A percentile compares a stretch with the other conserved stretches of the same genome.
Evolutionary conservation across 176 grass and related monocot species (phyloP).

Genomic region (bread wheat (Triticum aestivum)): DNA sequence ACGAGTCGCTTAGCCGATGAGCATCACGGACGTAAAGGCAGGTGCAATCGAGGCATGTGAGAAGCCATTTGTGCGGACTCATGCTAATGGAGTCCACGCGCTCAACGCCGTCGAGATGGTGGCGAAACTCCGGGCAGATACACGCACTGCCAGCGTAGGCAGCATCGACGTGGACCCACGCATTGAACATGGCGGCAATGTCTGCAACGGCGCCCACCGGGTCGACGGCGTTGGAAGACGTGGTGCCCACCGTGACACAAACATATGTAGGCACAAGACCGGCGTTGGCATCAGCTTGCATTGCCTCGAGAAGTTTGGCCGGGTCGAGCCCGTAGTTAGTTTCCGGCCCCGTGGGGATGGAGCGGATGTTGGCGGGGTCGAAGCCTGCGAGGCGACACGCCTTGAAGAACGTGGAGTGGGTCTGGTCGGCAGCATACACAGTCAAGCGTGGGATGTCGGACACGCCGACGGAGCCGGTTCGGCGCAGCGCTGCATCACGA

Average conservation of each 20-base stretch:
- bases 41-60: not conserved
- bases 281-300: not conserved
- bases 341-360: not conserved
- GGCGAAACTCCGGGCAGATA: not conserved
- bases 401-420: not conserved
- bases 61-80: not conserved
- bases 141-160: not conserved
- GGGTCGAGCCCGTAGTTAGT: not conserved
- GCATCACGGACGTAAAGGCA: not conserved
- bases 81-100: not conserved
- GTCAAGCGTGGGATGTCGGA: not conserved
- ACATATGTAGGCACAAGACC: not conserved
- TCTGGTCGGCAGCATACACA: not conserved
- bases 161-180: not conserved
- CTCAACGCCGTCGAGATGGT: not conserved
- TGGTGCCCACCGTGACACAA: not conserved
- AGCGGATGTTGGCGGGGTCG: not conserved
- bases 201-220: not conserved
- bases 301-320: not conserved
- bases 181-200: not conserved
- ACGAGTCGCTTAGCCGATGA: not conserved
- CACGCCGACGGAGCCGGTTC: not conserved
- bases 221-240: not conserved
- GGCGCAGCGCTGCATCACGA: not conserved
- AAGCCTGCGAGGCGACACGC: not conserved